Evolutionary conservation across 1,284 basidiomycete species (phyloP).

Genomic region (Fomitopsis betulina): DNA sequence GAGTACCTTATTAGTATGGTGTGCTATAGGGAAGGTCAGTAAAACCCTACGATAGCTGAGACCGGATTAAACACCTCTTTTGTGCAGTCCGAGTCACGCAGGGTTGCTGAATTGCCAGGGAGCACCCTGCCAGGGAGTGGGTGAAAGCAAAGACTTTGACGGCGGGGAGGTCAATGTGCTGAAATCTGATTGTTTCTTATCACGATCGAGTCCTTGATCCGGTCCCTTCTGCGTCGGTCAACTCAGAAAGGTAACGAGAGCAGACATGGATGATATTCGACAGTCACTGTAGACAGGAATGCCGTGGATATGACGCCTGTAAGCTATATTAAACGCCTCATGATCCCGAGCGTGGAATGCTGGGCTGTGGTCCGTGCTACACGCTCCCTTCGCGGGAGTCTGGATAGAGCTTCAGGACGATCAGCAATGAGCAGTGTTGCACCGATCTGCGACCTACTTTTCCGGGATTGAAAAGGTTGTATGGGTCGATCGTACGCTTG

Average conservation of each 20-base stretch:
- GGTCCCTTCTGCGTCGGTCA: no score
- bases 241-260: no score
- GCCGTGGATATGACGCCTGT: neutral
- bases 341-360: neutral
- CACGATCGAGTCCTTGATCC: no score
- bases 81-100: no score
- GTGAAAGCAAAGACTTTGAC: no score
- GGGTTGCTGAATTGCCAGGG: neutral
- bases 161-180: no score
- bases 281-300: neutral
- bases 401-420: conserved; percentile 4
- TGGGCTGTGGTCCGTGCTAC: neutral
- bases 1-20: no score
- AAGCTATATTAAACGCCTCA: neutral
- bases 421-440: neutral
- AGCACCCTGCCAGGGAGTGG: neutral
- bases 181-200: no score
- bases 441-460: conserved; percentile 45
- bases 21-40: no score
- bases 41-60: no score
- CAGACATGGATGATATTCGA: neutral
- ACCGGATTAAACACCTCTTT: no score
- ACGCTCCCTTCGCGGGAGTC: neutral
- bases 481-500: conserved; percentile 74
- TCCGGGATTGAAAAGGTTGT: conserved; percentile 80